Percentiles rank a stretch among this genome's conserved stretches.
phyloP scores from a whole-genome alignment of 1,139 yeast species.

The Blastobotrys serpentis region DNA sequence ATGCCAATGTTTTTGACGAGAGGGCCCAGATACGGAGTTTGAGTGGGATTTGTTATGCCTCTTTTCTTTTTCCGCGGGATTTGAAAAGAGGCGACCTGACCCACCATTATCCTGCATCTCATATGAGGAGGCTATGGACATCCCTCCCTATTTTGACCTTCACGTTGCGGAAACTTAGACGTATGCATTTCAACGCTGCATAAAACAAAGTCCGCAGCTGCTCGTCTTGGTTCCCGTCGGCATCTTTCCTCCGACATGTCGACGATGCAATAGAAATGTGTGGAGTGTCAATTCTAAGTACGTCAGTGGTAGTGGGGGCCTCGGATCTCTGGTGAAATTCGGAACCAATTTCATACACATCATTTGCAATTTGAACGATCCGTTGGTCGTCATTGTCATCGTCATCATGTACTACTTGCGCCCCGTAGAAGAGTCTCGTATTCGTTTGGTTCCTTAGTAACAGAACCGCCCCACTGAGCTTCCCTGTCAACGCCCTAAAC shows the following conservation, averaged over 20 bases:
- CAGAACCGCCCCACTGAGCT: slow-evolving; percentile 7
- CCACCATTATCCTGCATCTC: too few relatives aligned
- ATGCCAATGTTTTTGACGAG: too few relatives aligned
- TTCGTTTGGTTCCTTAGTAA: slow-evolving; percentile 17
- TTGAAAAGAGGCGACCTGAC: too few relatives aligned
- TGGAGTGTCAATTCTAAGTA: slow-evolving; percentile 12
- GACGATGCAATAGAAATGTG: slow-evolving; percentile 13
- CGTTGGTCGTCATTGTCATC: not conserved
- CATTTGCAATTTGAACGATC: not conserved
- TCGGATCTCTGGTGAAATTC: too few relatives aligned
- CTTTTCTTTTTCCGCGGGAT: too few relatives aligned
- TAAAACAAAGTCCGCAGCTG: slow-evolving; percentile 3
- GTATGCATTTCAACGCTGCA: not conserved
- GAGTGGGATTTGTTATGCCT: too few relatives aligned
- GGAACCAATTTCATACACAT: not conserved
- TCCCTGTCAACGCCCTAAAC: not conserved
- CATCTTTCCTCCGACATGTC: too few relatives aligned
- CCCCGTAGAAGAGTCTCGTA: slow-evolving; percentile 19
- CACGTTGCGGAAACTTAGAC: slow-evolving; percentile 12
- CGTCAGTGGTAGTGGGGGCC: too few relatives aligned
- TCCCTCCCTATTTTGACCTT: slow-evolving; percentile 26
- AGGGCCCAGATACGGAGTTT: too few relatives aligned
- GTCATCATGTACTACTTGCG: not conserved
- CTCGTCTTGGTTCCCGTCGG: too few relatives aligned
- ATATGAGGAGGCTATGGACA: slow-evolving; percentile 14